Base-by-base conservation (phyloP, 371 early-diverging fungal species). In the Mucor racemosus region DNA sequence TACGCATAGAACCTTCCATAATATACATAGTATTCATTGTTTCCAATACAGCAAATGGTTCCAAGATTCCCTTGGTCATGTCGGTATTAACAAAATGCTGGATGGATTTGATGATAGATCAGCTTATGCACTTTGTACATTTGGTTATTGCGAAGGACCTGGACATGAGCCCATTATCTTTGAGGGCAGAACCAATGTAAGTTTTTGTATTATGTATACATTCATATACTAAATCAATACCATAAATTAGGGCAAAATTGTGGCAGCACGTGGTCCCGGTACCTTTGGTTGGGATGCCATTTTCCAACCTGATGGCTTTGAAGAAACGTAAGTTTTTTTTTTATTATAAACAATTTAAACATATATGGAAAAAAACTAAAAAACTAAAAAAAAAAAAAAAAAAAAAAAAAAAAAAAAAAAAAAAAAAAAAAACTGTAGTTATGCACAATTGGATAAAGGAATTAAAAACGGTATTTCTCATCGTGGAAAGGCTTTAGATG, bases 251-350 rank as follows among this genome's bases (percentile, higher is more conserved):
- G 97, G 98, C 1, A 82, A 76, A n/a, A 96, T 97, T 67, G 97
- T 98, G 0, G 76, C 80, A 57, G 84, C 97, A n/a, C 87, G 96
- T 53, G 99, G 98, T 0, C 90, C 94, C 5, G 73, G 78, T 11
- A 74, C 77, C 60, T 97, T 97, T 83, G 99, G 99, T 17, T 98
- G 99, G 99, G 97, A 97, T 84, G 93, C 97, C 5, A 84, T 95
- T 33, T 98, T 98, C 74, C 80, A 92, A 79, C 97, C 98, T 14
- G 88, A 89, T 60, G 97, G 96, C 11, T 90, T 83, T 67, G 81
- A 89, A 46, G 62, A 80, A 68, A 94, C 94, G 84, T 87, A 78
- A 68, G 77, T 68, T 26, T 34, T 9, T 11, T 38, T 9, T 38
- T 9, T 26, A 5, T 1, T 35, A 10, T 48, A 0, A 41, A 31